Conservation (phyloP, 208 protist genomes). For the Balamuthia mandrillaris region DNA sequence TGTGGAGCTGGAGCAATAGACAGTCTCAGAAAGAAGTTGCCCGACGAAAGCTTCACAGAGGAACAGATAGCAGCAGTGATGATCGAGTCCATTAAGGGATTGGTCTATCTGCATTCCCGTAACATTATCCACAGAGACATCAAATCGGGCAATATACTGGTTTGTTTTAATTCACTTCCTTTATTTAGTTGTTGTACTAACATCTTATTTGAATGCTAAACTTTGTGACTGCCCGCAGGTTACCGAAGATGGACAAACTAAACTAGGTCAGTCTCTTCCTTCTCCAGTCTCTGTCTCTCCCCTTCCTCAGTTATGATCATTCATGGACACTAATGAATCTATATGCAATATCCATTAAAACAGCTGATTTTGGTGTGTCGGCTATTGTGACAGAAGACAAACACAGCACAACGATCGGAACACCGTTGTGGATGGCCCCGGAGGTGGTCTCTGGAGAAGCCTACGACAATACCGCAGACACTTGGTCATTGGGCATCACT, state of each 20-base stretch:
- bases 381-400: conserved; percentile 38
- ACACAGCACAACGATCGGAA: conserved; percentile 43
- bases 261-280: neutral
- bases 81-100: conserved; percentile 42
- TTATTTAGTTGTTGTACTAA: too few relatives aligned
- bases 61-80: conserved; percentile 57
- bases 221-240: too few relatives aligned
- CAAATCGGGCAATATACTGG: conserved; percentile 54
- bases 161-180: too few relatives aligned
- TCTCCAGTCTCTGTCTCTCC: neutral
- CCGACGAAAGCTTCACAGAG: conserved; percentile 38
- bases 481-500: conserved; percentile 83
- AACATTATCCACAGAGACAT: conserved; percentile 60
- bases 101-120: conserved; percentile 53
- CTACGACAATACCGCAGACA: conserved; percentile 67
- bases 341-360: neutral
- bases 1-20: conserved; percentile 61
- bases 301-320: neutral
- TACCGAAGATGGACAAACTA: conserved; percentile 9
- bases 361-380: conserved; percentile 57
- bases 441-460: conserved; percentile 30
- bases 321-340: neutral
- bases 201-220: too few relatives aligned
- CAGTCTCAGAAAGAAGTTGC: conserved; percentile 51
- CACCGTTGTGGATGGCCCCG: conserved; percentile 64